Percentiles rank a stretch among this genome's conserved stretches.
phyloP scores from a whole-genome alignment of 371 early-diverging fungal species.

The Mucor piriformis region DNA sequence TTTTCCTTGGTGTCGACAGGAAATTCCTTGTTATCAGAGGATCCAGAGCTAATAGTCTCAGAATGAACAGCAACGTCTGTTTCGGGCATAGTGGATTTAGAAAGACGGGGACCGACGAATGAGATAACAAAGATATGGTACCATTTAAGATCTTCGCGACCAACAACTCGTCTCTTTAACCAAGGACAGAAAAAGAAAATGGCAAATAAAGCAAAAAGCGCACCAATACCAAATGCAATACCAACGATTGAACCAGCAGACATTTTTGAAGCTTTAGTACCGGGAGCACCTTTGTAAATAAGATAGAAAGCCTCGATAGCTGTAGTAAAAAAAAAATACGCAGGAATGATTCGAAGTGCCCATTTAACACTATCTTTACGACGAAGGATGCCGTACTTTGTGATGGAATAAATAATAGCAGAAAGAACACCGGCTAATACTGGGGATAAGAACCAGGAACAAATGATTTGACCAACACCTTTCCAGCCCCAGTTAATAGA shows the following conservation, averaged over 20 bases:
- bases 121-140: conserved; percentile 69
- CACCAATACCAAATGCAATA: conserved; percentile 66
- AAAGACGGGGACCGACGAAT: conserved; percentile 53
- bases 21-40: conserved; percentile 14
- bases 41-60: conserved; percentile 6
- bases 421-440: conserved; percentile 67
- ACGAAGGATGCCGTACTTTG: conserved; percentile 65
- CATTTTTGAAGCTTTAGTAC: conserved; percentile 44
- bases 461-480: conserved; percentile 75
- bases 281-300: conserved; percentile 72
- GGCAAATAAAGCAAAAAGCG: conserved; percentile 58
- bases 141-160: conserved; percentile 71
- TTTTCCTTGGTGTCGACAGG: conserved; percentile 4
- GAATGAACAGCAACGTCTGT: conserved; percentile 1
- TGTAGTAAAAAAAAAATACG: conserved; percentile 76
- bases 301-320: conserved; percentile 73
- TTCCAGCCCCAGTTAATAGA: conserved; percentile 73
- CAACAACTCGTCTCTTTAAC: conserved; percentile 63
- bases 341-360: conserved; percentile 74
- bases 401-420: conserved; percentile 64
- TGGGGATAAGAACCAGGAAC: conserved; percentile 82
- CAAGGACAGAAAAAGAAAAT: conserved; percentile 67
- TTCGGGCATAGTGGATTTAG: conserved; percentile 1
- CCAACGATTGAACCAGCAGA: conserved; percentile 55
- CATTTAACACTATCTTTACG: conserved; percentile 70